Base-by-base conservation (phyloP, 306 rosid genomes). In the Chamaecrista fasciculata region DNA sequence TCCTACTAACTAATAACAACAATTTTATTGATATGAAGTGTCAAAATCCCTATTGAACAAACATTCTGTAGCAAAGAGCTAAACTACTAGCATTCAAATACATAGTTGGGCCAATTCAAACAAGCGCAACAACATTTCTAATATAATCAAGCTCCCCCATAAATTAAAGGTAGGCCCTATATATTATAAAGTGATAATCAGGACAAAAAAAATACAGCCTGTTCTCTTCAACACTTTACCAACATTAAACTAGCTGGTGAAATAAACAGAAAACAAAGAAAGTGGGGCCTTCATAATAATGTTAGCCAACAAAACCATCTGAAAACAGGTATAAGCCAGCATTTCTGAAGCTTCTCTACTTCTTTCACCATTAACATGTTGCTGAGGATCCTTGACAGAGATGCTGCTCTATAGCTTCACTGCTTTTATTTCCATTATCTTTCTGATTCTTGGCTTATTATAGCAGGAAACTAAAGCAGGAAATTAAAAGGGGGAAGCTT, bases 191-290 rank as follows among this genome's bases (percentile, higher is more conserved):
- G 44, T 48, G 50, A 69, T 71, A 62, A 81, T 58, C 96, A 81
- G 87, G 90, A 77, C 91, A 70, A 53, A 37, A 66, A 81, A 81
- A 82, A 83, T 43, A 74, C 50, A 77, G 87, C 93, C 88, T 76
- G 86, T 82, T 74, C 60, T 72, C 58, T 74, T 58, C 33, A 72
- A 80, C 73, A 73, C 29, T 78, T 61, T 67, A 53, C 79, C 73
- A 77, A 73, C 40, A 68, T 28, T 79, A 61, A 72, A 53, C 62
- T 63, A 60, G 53, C 66, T 26, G 57, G 62, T 73, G 63, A 69
- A 46, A 46, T 49, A 60, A 28, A 39, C 69, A 66, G 12, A 65
- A 71, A 58, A 63, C 67, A 59, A 44, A 62, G 2, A 46, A 21
- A 20, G 71, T 59, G 53, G 51, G 62, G 69, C 83, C 84, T 75